These are phyloP conservation scores for Lipomyces mesembrius DNA, from an alignment of 805 yeast genomes.

Conservation along the genomic window DNA sequence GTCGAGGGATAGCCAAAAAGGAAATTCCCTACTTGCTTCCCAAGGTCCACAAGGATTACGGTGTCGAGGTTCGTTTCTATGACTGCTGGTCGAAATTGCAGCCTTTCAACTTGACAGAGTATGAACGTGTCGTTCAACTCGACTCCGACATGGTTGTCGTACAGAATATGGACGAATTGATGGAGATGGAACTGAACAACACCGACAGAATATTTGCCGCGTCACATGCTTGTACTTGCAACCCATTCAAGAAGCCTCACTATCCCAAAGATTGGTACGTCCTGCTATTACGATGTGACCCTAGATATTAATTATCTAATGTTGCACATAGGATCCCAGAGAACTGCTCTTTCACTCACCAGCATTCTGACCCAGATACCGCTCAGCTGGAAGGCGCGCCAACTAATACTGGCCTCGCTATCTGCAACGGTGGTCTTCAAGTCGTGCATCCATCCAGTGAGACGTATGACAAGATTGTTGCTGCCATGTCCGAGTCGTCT, in stretches of 20 bases:
- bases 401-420: conserved; percentile 50
- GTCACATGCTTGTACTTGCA: conserved; percentile 65
- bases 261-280: conserved; percentile 58
- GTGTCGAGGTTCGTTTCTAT: conserved; percentile 58
- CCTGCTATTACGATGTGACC: neutral
- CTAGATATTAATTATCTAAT: neutral
- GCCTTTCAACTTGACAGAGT: conserved; percentile 57
- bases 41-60: conserved; percentile 51
- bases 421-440: conserved; percentile 65
- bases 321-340: conserved; percentile 42
- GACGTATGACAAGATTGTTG: conserved; percentile 50
- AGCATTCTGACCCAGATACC: conserved; percentile 32
- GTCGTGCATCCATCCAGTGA: conserved; percentile 53
- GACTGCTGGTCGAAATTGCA: conserved; percentile 68
- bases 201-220: conserved; percentile 53
- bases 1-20: conserved; percentile 50
- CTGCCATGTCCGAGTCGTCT: conserved; percentile 49
- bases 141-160: conserved; percentile 66
- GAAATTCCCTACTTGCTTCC: conserved; percentile 54
- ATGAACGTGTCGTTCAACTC: conserved; percentile 58
- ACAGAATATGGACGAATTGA: conserved; percentile 63
- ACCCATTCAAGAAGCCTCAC: conserved; percentile 57
- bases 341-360: conserved; percentile 57
- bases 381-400: conserved; percentile 44
- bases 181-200: conserved; percentile 52